phyloP scores from a whole-genome alignment of 148 eudicot genomes.

The Oxyria digyna region DNA sequence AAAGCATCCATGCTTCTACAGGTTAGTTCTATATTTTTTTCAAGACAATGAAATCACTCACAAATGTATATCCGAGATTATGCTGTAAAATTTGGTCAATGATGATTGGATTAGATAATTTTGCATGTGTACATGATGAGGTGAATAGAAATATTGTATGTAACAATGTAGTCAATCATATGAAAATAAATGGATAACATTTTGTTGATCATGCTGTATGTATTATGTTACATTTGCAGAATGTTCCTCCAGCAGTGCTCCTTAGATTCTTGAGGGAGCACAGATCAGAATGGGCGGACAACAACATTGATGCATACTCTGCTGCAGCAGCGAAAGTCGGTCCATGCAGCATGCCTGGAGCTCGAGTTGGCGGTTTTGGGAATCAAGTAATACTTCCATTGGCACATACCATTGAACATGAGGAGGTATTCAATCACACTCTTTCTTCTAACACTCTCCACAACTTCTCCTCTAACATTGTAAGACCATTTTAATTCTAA shows the following conservation, averaged over 20 bases:
- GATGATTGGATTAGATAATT: too few relatives aligned
- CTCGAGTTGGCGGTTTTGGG: slow-evolving; percentile 60
- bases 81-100: background rate
- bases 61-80: background rate
- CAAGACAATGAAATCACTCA: background rate
- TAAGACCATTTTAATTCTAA: background rate
- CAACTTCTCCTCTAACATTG: background rate
- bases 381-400: slow-evolving; percentile 91
- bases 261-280: slow-evolving; percentile 87
- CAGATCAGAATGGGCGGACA: slow-evolving; percentile 98
- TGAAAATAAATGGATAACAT: too few relatives aligned
- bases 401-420: slow-evolving; percentile 90
- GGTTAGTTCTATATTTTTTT: slow-evolving; percentile 23
- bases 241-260: slow-evolving; percentile 93
- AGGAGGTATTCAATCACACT: slow-evolving; percentile 42
- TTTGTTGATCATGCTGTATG: too few relatives aligned
- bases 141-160: too few relatives aligned
- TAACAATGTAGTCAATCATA: too few relatives aligned
- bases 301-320: slow-evolving; percentile 73
- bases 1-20: slow-evolving; percentile 82
- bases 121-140: too few relatives aligned
- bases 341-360: slow-evolving; percentile 67
- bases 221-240: slow-evolving; percentile 28
- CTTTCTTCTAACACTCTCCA: background rate
- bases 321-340: slow-evolving; percentile 88